Base-by-base conservation (phyloP, 2,329 filamentous ascomycete genomes). In the Pestalotiopsis sp. region DNA sequence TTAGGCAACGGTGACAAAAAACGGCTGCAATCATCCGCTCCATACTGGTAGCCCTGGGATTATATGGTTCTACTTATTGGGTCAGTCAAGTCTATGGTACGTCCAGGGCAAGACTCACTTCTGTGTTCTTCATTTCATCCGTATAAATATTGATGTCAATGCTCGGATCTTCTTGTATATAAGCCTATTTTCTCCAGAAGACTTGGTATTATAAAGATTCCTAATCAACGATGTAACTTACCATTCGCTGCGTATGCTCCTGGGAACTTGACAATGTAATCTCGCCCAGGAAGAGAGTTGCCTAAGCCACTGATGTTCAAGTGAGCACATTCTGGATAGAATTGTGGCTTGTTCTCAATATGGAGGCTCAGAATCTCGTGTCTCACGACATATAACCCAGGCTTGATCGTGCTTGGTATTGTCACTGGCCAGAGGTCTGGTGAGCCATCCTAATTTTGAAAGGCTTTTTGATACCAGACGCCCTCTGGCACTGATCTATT, bases 321-420 rank as follows among this genome's bases (percentile, higher is more conserved):
- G 66, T 81, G 78, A 2, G 77, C 79, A 65, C 80, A 82, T 68
- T 80, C 77, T 22, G 78, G 77, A 63, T 80, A 81, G 71, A 81
- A 84, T 73, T 84, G 82, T 6, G 83, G 82, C 70, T 77, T 81
- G 64, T 84, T 80, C 24, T 79, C 80, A 65, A 86, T 80, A 68
- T 87, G 84, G 7, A 87, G 77, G 60, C 83, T 84, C 39, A 86
- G 71, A 66, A 86, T 81, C 76, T 88, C 85, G 72, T 87, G 85
- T 52, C 84, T 75, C 62, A 87, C 81, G 61, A 87, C 74, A 71
- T 87, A 87, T 52, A 83, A 76, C 4, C 85, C 85, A 0, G 82
- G 74, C 61, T 78, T 80, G 22, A 87, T 75, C 1, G 75, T 78
- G 3, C 75, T 71, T 0, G 85, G 85, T 13, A 87, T 82, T 0